A percentile compares a stretch with the other conserved stretches of the same genome.
Conservation (phyloP, 73 alveolate genomes). For the Diophrys appendiculata region DNA sequence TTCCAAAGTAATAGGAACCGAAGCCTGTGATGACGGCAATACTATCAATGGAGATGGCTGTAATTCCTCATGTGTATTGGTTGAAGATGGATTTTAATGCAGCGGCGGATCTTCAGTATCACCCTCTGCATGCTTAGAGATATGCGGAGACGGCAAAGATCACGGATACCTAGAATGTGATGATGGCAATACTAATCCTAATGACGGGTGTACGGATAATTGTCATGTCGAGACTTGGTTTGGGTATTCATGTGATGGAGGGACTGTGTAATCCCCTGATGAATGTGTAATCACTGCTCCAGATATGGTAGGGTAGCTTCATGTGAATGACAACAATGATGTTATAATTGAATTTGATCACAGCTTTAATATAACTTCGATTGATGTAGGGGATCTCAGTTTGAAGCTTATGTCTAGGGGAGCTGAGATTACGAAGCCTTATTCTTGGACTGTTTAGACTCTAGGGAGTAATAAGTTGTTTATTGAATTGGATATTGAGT, state of each 20-base stretch:
- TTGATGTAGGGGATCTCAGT: not conserved
- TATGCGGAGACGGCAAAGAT: no score
- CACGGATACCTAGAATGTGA: not conserved
- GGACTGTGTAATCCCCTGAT: not conserved
- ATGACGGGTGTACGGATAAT: not conserved
- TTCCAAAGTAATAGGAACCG: not conserved
- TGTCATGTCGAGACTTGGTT: not conserved
- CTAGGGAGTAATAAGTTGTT: not conserved
- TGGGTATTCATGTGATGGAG: not conserved
- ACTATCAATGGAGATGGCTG: constrained; percentile 28
- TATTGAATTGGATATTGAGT: not conserved
- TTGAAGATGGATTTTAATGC: no score
- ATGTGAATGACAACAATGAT: not conserved
- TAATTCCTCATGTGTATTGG: no score
- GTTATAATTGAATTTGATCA: not conserved
- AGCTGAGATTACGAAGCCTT: not conserved
- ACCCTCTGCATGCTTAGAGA: no score
- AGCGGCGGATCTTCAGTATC: no score
- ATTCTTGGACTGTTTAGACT: not conserved
- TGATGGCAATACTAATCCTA: not conserved
- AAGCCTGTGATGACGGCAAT: constrained; percentile 43
- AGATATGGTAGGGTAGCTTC: not conserved
- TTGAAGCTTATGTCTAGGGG: not conserved
- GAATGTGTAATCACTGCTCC: not conserved
- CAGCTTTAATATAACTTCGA: not conserved